Percentiles rank a stretch among this genome's conserved stretches.
These are phyloP conservation scores for Botrytis deweyae DNA, from an alignment of 2,329 filamentous ascomycete species.

Conservation along the genomic window DNA sequence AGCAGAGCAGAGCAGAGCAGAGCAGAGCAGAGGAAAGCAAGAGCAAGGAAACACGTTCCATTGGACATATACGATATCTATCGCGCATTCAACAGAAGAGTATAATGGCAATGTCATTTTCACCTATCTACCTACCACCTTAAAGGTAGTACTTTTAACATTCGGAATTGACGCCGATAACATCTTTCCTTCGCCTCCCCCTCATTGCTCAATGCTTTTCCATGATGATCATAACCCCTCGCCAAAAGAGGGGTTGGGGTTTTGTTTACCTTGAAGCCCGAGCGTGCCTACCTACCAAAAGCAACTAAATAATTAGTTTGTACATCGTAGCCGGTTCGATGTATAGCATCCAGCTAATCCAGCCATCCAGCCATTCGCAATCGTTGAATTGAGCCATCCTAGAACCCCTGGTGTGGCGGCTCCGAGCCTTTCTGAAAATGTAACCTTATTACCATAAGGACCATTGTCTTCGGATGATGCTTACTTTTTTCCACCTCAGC, in stretches of 20 bases:
- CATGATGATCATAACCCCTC: constrained; percentile 11
- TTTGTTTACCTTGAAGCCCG: neutral
- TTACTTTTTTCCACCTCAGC: constrained; percentile 6
- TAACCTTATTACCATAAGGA: neutral
- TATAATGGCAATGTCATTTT: neutral
- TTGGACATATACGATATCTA: neutral
- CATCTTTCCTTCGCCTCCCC: constrained; percentile 5
- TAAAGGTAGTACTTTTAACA: neutral
- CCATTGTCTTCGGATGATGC: neutral
- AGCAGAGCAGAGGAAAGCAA: neutral
- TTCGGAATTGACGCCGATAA: neutral
- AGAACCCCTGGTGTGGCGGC: neutral
- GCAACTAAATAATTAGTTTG: neutral
- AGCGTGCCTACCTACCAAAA: neutral
- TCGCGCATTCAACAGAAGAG: neutral
- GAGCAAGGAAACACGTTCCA: neutral
- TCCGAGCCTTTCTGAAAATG: neutral
- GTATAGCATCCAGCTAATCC: neutral
- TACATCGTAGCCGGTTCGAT: neutral
- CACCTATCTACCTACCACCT: neutral
- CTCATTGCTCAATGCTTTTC: constrained; percentile 9
- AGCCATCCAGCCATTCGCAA: neutral
- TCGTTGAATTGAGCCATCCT: neutral
- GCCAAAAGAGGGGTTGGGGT: constrained; percentile 1
- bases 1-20: too few species aligned